A percentile compares a stretch with the other conserved stretches of the same genome.
These are phyloP conservation scores for Russula dissimulans DNA, from an alignment of 768 basidiomycete species.

Conservation along the genomic window DNA sequence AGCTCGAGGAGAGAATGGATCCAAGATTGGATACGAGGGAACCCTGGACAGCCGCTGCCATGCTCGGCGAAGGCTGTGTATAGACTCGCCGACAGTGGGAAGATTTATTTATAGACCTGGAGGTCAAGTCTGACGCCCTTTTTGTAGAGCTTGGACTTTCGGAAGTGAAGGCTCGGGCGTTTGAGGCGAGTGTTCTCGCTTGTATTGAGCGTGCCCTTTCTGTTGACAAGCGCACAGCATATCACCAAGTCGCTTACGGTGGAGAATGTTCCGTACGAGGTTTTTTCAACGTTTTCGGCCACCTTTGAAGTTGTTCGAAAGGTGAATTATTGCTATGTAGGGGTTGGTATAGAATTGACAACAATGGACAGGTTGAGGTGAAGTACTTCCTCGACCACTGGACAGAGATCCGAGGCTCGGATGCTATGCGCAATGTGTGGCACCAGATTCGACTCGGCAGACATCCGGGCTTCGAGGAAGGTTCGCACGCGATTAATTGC, in stretches of 20 bases:
- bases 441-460: slow-evolving; percentile 74
- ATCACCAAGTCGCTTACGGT: slow-evolving; percentile 68
- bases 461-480: slow-evolving; percentile 85
- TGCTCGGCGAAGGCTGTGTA: slow-evolving; percentile 83
- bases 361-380: slow-evolving; percentile 45
- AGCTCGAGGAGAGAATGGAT: slow-evolving; percentile 61
- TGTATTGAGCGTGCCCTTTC: background rate
- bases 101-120: background rate
- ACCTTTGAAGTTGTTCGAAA: slow-evolving; percentile 75
- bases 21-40: slow-evolving; percentile 49
- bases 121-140: background rate
- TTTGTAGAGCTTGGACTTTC: slow-evolving; percentile 55
- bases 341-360: background rate
- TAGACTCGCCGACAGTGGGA: slow-evolving; percentile 66
- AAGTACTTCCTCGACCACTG: slow-evolving; percentile 75
- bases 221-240: slow-evolving; percentile 37
- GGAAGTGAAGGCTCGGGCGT: slow-evolving; percentile 68
- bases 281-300: slow-evolving; percentile 78
- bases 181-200: slow-evolving; percentile 29
- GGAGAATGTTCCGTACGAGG: slow-evolving; percentile 77
- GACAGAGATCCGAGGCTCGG: slow-evolving; percentile 75
- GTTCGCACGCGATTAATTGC: slow-evolving; percentile 30
- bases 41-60: slow-evolving; percentile 55
- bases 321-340: slow-evolving; percentile 29
- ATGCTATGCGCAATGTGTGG: slow-evolving; percentile 77